Evolutionary conservation across 1,284 basidiomycete species (phyloP), one percentile per base, ranked within the genome.

Genomic region (Microbotryum silenes-acaulis): DNA sequence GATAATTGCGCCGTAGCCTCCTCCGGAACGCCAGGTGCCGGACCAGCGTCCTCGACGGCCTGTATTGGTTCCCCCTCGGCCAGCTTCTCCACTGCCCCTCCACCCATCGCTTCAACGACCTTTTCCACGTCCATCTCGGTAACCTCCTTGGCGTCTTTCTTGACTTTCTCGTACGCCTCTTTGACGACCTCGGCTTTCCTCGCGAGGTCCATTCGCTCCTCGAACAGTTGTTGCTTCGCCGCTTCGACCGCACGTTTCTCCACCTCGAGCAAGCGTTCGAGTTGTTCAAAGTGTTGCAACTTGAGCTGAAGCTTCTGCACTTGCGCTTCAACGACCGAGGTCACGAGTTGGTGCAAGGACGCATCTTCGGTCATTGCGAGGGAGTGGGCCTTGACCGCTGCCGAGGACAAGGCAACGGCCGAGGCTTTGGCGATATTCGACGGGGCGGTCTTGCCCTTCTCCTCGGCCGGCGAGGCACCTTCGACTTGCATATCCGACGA

Each of bases 271-370:
- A 91, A 79, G 56, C 88, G 85, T 74, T 97, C 92, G 57, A 97
- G 80, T 73, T 89, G 85, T 74, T 94, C 91, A 72, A 96, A 96
- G 74, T 92, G 88, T 4, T 82, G 77, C 81, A 91, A 88, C 80
- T 97, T 96, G 65, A 93, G 79, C 74, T 97, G 92, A 54, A 98
- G 84, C 76, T 97, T 97, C 21, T 85, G 86, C 52, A 97, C 80
- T 61, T 94, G 96, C 33, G 94, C 83, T 72, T 91, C 88, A 76
- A 97, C 89, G 61, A 97, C 82, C 54, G 86, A 83, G 1, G 88
- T 84, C 23, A 97, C 84, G 25, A 93, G 84, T 56, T 83, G 81
- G 53, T 86, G 84, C 66, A 97, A 88, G 59, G 89, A 85, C 0
- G 80, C 77, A 69, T 96, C 89, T 75, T 96, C 92, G 20, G 87